These are phyloP conservation scores for Prorocentrum cordatum DNA, from an alignment of 169 alveolate species.

Conservation along the genomic window DNA sequence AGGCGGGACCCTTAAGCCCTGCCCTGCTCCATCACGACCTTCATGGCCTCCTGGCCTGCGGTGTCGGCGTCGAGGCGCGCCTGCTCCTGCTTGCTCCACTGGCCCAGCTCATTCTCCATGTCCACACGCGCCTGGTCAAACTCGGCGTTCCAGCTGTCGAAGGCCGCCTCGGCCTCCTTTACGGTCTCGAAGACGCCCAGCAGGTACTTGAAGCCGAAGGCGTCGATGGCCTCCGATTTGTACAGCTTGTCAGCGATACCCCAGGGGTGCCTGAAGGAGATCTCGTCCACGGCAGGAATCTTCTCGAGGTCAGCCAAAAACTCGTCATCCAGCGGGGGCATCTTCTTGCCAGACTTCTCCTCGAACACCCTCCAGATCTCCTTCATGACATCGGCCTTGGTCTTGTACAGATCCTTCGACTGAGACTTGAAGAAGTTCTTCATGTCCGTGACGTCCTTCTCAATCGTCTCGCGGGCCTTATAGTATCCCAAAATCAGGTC, in stretches of 20 bases:
- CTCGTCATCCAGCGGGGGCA: conserved; percentile 60
- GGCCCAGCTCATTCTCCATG: neutral
- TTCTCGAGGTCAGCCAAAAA: conserved; percentile 20
- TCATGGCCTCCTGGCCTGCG: neutral
- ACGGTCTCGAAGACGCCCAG: conserved; percentile 50
- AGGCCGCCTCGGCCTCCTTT: conserved; percentile 47
- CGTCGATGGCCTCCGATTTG: conserved; percentile 63
- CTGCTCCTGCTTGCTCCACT: neutral
- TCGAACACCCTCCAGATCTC: conserved; percentile 14
- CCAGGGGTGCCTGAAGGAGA: neutral
- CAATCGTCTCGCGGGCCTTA: too few relatives aligned
- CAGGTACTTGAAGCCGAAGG: conserved; percentile 38
- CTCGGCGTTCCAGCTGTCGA: conserved; percentile 56
- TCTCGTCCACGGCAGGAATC: conserved; percentile 20
- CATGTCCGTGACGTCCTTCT: too few relatives aligned
- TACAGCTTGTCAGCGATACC: conserved; percentile 27
- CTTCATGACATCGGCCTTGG: conserved; percentile 53
- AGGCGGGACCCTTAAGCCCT: too few relatives aligned
- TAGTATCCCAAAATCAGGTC: too few relatives aligned
- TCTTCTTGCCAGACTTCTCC: neutral
- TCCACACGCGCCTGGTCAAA: neutral
- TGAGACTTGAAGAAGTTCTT: too few relatives aligned
- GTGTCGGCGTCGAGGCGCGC: neutral
- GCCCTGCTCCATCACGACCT: too few relatives aligned
- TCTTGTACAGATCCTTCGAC: too few relatives aligned